Conservation (phyloP, 2,329 filamentous ascomycete genomes). For the Grosmannia serpens region DNA sequence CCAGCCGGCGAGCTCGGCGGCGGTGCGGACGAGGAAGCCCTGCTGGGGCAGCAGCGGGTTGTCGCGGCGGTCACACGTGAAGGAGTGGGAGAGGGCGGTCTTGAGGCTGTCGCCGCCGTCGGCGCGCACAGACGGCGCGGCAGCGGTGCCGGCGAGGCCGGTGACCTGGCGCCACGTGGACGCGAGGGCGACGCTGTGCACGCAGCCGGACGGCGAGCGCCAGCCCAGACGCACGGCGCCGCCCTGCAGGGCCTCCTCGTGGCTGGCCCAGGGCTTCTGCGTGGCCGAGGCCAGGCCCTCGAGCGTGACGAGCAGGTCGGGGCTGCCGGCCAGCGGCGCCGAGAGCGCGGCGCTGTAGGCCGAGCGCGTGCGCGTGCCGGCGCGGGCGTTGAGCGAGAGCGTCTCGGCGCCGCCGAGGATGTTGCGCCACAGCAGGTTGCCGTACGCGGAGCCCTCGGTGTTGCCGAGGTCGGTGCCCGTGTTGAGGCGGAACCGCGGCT, state of each 20-base stretch:
- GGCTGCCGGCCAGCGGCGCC: conserved; percentile 72
- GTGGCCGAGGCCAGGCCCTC: conserved; percentile 76
- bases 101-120: conserved; percentile 71
- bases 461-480: conserved; percentile 93
- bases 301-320: conserved; percentile 65
- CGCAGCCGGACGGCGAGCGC: conserved; percentile 51
- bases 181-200: conserved; percentile 70
- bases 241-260: conserved; percentile 79
- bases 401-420: conserved; percentile 90
- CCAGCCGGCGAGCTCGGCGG: conserved; percentile 76
- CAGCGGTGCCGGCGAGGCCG: conserved; percentile 56
- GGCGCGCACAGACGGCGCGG: conserved; percentile 68
- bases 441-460: conserved; percentile 85
- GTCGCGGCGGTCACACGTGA: conserved; percentile 59
- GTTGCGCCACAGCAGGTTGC: conserved; percentile 78
- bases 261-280: conserved; percentile 84
- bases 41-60: conserved; percentile 72
- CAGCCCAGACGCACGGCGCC: conserved; percentile 67
- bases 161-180: conserved; percentile 84
- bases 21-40: conserved; percentile 69
- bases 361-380: conserved; percentile 82
- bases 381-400: conserved; percentile 72
- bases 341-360: conserved; percentile 82
- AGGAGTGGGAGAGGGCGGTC: conserved; percentile 27
- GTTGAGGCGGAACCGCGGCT: conserved; percentile 75